Evolutionary conservation across 306 rosid genomes (phyloP).

Genomic region (Datisca glomerata): DNA sequence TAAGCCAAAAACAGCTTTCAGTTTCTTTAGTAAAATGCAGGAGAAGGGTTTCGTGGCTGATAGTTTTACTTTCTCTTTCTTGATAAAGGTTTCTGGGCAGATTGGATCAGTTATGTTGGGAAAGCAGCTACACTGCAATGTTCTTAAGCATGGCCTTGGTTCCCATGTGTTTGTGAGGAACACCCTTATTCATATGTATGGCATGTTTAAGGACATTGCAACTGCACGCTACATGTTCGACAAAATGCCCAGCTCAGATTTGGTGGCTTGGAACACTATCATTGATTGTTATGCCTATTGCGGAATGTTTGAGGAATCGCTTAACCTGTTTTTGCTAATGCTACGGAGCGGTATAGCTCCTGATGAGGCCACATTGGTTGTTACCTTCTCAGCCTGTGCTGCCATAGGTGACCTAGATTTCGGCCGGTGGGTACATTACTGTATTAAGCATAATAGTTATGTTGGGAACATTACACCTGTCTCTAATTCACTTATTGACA

Average conservation of each 20-base stretch:
- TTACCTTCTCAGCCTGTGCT: constrained; percentile 56
- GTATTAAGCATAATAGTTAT: constrained; percentile 5
- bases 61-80: constrained; percentile 55
- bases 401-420: constrained; percentile 39
- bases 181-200: constrained; percentile 63
- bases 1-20: constrained; percentile 28
- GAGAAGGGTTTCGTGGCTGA: constrained; percentile 18
- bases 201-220: constrained; percentile 27
- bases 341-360: constrained; percentile 28
- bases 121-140: constrained; percentile 38
- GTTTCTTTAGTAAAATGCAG: constrained; percentile 41
- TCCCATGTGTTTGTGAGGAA: constrained; percentile 50
- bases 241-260: constrained; percentile 34
- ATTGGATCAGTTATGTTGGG: constrained; percentile 31
- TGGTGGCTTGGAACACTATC: constrained; percentile 69
- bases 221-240: constrained; percentile 49
- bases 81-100: constrained; percentile 38
- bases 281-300: constrained; percentile 35
- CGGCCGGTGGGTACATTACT: constrained; percentile 57
- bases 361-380: constrained; percentile 48
- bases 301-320: constrained; percentile 29
- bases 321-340: constrained; percentile 41
- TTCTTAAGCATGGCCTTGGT: constrained; percentile 34
- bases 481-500: constrained; percentile 49
- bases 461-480: constrained; percentile 18